Base-by-base conservation (phyloP, 768 basidiomycete species). In the Phylloporus sp. region DNA sequence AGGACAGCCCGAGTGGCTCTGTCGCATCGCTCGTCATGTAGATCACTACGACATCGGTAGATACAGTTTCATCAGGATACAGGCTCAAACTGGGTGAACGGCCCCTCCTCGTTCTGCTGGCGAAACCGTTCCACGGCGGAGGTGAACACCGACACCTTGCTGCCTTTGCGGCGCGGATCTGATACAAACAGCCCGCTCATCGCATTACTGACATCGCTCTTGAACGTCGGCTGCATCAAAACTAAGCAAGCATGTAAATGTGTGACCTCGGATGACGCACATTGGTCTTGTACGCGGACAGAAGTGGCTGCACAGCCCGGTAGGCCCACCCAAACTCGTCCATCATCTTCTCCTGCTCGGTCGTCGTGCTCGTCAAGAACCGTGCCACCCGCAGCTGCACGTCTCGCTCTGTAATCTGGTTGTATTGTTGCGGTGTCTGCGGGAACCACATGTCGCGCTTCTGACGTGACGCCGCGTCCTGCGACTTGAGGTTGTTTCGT, bases 281-380 rank as follows among this genome's bases (percentile, higher is more conserved):
- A 54, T 77, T 73, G 27, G 61, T 59, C 31, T 69, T 60, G 58
- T 73, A 81, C 5, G 65, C 64, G 0, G 71, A 62, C 32, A 68
- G 54, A 38, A 85, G 68, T 3, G 78, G 73, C 13, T 69, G 57
- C 18, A 77, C 76, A 47, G 78, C 76, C 35, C 75, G 70, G 67
- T 70, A 80, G 0, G 74, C 72, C 84, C 83, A 85, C 1, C 70
- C 66, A 60, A 70, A 83, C 47, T 80, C 72, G 26, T 54, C 58
- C 61, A 76, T 58, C 72, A 80, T 76, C 58, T 54, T 74, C 47
- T 84, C 82, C 54, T 75, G 70, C 29, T 65, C 69, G 6, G 44
- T 23, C 9, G 48, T 44, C 28, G 64, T 49, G 6, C 52, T 31
- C 22, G 50, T 41, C 27, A 85, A 65, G 58, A 80, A 82, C 43